Evolutionary conservation across 345 rosid genomes (phyloP).

Genomic region (Microcos paniculata): DNA sequence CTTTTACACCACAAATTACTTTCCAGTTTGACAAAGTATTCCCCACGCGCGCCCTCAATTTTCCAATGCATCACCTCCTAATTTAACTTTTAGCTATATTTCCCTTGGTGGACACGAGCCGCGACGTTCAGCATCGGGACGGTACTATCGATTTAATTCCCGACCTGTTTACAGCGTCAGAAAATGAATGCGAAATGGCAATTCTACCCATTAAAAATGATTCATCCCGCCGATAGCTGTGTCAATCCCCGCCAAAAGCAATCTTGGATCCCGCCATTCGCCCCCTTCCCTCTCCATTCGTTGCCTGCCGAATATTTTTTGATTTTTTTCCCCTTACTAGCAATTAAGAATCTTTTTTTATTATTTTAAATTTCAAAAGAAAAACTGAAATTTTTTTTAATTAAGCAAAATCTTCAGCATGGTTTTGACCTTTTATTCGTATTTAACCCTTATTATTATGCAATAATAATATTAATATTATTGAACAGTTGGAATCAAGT

Average conservation of each 20-base stretch:
- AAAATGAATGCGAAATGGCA: background rate
- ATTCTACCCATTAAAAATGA: background rate
- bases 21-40: background rate
- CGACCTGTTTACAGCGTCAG: background rate
- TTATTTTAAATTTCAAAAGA: too few relatives aligned
- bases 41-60: background rate
- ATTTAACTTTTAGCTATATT: background rate
- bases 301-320: background rate
- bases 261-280: conserved; percentile 1
- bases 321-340: background rate
- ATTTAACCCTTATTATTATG: too few relatives aligned
- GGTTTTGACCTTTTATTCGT: too few relatives aligned
- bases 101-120: background rate
- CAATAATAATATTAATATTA: too few relatives aligned
- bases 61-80: background rate
- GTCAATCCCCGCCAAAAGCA: background rate
- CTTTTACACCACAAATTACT: background rate
- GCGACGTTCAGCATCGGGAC: background rate
- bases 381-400: background rate
- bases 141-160: background rate
- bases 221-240: background rate
- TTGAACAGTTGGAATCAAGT: too few relatives aligned
- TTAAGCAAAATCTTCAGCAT: too few relatives aligned
- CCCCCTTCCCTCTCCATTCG: background rate
- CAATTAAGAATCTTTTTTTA: background rate